Base-by-base conservation (phyloP, 768 basidiomycete species). In the Russula abietina region DNA sequence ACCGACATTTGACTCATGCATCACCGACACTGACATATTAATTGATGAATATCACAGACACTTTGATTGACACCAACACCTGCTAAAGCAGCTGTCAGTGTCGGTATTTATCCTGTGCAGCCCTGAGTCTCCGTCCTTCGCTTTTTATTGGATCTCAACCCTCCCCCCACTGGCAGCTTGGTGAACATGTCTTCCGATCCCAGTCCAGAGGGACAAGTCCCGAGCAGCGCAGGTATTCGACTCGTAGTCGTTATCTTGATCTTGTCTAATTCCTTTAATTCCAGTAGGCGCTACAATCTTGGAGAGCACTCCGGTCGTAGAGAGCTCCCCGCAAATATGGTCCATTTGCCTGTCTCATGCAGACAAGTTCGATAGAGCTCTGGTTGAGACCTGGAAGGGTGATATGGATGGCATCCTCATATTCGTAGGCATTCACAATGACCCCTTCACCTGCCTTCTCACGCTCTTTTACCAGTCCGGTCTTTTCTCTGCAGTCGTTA, bases 401-500 rank as follows among this genome's bases (percentile, higher is more conserved):
- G 59, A 67, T 26, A 67, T 61, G 59, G 66, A 67, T 16, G 65
- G 66, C 19, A 67, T 66, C 28, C 65, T 67, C 26, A 66, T 67
- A 38, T 67, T 67, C 43, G 66, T 66, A 50, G 5, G 59, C 51
- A 39, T 52, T 39, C 36, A 30, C 26, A 51, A 58, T 9, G 22
- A 41, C 1, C 48, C 9, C 38, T 19, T 26, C 22, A 41, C 2
- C 2, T 19, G 3, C 41, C 41, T 28, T 46, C 36, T 53, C 36
- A 57, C 38, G 24, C 32, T n/a, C 45, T 26, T 26, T 26, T 39
- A 1, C 46, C 19, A 67, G 66, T 61, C 66, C 8, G 66, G 66
- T 51, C 59, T 67, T 49, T 67, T 67, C 45, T 67, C 66, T 36
- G 65, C 65, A 7, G 45, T 54, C 10, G 52, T 66, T 17, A 49